phyloP scores from a whole-genome alignment of 2,329 filamentous ascomycete genomes.

The Corinectria fuckeliana region DNA sequence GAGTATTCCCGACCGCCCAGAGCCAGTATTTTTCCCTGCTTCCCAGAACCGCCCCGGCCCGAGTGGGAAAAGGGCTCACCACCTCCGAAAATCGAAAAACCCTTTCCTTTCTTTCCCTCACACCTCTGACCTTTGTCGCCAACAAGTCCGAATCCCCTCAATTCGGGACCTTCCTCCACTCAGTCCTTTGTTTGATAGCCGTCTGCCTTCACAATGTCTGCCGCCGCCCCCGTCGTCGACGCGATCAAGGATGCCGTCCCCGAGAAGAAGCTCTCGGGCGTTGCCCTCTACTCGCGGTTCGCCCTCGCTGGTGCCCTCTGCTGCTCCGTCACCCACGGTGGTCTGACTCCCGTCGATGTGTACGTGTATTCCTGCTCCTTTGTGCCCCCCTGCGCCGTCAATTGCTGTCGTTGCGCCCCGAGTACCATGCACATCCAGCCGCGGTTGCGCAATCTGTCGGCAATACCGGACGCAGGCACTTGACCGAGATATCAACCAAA shows the following conservation, averaged over 20 bases:
- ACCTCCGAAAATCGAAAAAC: constrained; percentile 26
- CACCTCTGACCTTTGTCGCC: constrained; percentile 13
- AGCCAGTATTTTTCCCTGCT: constrained; percentile 34
- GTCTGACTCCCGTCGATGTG: constrained; percentile 98
- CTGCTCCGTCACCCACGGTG: constrained; percentile 97
- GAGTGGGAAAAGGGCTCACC: constrained; percentile 39
- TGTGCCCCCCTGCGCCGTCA: constrained; percentile 12
- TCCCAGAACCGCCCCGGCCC: constrained; percentile 16
- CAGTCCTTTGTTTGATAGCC: constrained; percentile 38
- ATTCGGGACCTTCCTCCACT: constrained; percentile 42
- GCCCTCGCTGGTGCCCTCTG: constrained; percentile 97
- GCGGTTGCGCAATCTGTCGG: background rate
- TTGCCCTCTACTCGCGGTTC: constrained; percentile 91
- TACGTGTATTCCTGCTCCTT: constrained; percentile 62
- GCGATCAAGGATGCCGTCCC: constrained; percentile 42
- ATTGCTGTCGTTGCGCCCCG: constrained; percentile 24
- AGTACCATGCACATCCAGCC: background rate
- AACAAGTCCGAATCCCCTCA: constrained; percentile 17
- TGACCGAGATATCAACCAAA: background rate
- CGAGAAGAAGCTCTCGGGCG: constrained; percentile 53
- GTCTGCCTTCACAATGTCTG: constrained; percentile 50
- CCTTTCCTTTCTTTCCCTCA: constrained; percentile 25
- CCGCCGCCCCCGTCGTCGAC: constrained; percentile 37
- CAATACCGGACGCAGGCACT: background rate
- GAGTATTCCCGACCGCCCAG: constrained; percentile 39